Conservation (phyloP, 1,284 basidiomycete genomes). For the Ustilago trichophora region DNA sequence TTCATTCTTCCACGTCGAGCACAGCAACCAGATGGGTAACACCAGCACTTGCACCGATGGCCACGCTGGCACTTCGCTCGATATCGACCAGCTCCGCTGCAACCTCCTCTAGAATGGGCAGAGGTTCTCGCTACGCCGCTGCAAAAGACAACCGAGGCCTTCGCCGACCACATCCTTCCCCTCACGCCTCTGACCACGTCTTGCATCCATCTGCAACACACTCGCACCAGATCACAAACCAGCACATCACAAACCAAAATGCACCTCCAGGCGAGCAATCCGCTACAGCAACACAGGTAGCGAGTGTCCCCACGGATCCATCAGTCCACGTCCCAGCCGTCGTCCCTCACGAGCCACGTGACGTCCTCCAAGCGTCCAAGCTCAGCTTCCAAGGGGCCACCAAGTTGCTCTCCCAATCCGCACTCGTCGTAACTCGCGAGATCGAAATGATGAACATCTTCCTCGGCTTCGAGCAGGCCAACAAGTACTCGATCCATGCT, state of each 20-base stretch:
- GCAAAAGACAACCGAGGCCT: conserved; percentile 14
- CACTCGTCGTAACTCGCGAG: conserved; percentile 53
- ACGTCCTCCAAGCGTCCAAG: conserved; percentile 26
- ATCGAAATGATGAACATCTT: conserved; percentile 59
- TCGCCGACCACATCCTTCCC: background rate
- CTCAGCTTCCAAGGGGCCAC: conserved; percentile 15
- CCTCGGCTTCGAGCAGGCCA: conserved; percentile 56
- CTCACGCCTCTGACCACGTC: background rate
- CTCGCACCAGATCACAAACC: too few species aligned
- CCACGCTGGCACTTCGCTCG: too few species aligned
- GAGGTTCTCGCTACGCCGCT: conserved; percentile 10
- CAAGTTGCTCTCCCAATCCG: conserved; percentile 40
- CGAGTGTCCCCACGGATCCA: conserved; percentile 25
- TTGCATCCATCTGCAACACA: background rate
- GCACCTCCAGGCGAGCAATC: too few species aligned
- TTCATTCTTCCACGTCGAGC: too few species aligned
- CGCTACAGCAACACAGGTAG: too few species aligned
- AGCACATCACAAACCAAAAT: too few species aligned
- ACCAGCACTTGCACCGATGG: too few species aligned
- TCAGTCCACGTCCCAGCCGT: conserved; percentile 22
- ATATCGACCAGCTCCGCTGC: background rate
- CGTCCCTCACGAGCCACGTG: conserved; percentile 29
- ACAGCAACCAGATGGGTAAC: too few species aligned
- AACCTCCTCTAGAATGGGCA: conserved; percentile 2
- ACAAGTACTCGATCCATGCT: conserved; percentile 48